A percentile compares a stretch with the other conserved stretches of the same genome.
These are phyloP conservation scores for Colletotrichum sp. DNA, from an alignment of 2,329 filamentous ascomycete species.

Conservation along the genomic window DNA sequence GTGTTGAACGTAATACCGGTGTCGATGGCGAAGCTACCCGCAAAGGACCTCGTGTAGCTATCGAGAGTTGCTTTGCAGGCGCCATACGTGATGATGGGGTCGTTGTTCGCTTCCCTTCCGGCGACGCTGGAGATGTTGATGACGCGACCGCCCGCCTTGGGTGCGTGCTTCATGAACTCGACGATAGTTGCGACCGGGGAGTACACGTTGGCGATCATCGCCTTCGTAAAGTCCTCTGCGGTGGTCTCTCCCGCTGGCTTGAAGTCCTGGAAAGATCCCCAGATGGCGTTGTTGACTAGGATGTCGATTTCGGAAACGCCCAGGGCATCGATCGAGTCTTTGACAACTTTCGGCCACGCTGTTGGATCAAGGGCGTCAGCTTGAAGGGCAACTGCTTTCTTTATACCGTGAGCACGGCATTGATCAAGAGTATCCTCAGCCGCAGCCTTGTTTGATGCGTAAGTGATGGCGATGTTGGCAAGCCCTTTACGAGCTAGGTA, in stretches of 20 bases:
- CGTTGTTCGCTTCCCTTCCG: not conserved
- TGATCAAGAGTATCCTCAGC: not conserved
- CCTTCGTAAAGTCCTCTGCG: not conserved
- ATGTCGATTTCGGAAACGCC: not conserved
- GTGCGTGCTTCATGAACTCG: slow-evolving; percentile 30
- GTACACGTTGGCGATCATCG: slow-evolving; percentile 1
- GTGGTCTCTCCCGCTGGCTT: not conserved
- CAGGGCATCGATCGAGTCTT: not conserved
- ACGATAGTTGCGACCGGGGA: slow-evolving; percentile 32
- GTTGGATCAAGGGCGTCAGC: not conserved
- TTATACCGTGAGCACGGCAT: not conserved
- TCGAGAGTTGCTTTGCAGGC: slow-evolving; percentile 38
- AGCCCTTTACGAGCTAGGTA: not conserved
- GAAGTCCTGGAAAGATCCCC: not conserved
- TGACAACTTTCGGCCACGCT: not conserved
- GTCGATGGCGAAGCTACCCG: slow-evolving; percentile 30
- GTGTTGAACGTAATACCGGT: slow-evolving; percentile 32
- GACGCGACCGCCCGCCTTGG: not conserved
- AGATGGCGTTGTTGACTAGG: slow-evolving; percentile 1
- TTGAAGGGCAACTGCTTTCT: not conserved
- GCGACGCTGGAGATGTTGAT: slow-evolving; percentile 1
- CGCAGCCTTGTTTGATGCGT: not conserved
- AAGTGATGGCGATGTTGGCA: slow-evolving; percentile 1
- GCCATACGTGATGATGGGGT: slow-evolving; percentile 25
- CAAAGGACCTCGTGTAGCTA: slow-evolving; percentile 30